Evolutionary conservation across 805 yeast genomes (phyloP).

Genomic region (Groenewaldozyma salmanticensis): DNA sequence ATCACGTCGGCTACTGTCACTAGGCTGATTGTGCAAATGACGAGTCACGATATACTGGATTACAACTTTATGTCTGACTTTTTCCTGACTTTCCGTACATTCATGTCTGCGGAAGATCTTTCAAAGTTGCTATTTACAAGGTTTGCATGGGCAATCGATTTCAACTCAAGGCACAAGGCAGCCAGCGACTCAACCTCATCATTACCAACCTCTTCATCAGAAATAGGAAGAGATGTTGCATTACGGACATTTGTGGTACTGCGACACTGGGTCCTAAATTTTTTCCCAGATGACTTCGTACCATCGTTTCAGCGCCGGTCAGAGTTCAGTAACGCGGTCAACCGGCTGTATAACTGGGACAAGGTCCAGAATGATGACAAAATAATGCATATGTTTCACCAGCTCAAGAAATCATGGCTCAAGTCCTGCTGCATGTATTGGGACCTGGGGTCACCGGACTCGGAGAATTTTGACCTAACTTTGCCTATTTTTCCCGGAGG

Average conservation of each 20-base stretch:
- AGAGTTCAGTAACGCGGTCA: conserved; percentile 30
- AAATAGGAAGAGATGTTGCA: conserved; percentile 55
- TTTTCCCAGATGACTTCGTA: conserved; percentile 77
- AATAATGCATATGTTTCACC: conserved; percentile 31
- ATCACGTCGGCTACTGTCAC: conserved; percentile 17
- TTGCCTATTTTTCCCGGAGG: conserved; percentile 27
- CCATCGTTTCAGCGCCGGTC: conserved; percentile 39
- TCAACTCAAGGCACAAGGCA: conserved; percentile 16
- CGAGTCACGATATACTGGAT: conserved; percentile 67
- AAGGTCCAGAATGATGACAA: conserved; percentile 19
- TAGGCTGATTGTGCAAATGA: conserved; percentile 30
- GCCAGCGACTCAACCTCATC: conserved; percentile 7
- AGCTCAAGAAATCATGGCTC: conserved; percentile 43
- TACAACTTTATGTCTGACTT: conserved; percentile 77
- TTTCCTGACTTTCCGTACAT: conserved; percentile 71
- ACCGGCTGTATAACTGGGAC: conserved; percentile 25
- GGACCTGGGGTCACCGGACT: conserved; percentile 14
- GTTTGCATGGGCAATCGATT: conserved; percentile 44
- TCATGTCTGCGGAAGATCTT: conserved; percentile 48
- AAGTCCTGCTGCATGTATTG: conserved; percentile 28
- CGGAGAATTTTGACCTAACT: conserved; percentile 14
- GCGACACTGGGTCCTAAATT: conserved; percentile 85
- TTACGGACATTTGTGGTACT: conserved; percentile 78
- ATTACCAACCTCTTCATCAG: conserved; percentile 9
- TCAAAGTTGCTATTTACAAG: conserved; percentile 55